These are phyloP conservation scores for Ammopiptanthus mongolicus DNA, from an alignment of 306 rosid genomes.

Conservation along the genomic window DNA sequence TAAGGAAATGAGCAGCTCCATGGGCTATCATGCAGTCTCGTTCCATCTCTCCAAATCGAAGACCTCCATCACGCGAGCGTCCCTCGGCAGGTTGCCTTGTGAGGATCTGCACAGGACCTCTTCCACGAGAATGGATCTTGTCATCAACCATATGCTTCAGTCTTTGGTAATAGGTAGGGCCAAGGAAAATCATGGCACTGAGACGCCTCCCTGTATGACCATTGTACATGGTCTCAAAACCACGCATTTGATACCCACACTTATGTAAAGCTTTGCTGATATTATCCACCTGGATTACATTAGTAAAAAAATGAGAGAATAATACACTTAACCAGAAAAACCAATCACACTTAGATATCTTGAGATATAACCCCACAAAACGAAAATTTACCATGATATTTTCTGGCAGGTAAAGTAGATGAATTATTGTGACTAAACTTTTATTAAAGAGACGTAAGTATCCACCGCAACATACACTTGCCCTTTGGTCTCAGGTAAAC, in stretches of 20 bases:
- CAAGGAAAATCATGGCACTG: constrained; percentile 87
- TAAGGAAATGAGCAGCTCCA: constrained; percentile 92
- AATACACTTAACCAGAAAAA: not conserved
- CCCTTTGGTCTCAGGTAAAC: not conserved
- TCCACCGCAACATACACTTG: not conserved
- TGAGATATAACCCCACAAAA: not conserved
- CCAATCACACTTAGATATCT: not conserved
- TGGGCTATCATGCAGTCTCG: constrained; percentile 99
- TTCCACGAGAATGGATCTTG: constrained; percentile 95
- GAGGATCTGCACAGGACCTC: constrained; percentile 96
- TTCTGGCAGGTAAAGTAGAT: not conserved
- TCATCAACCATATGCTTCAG: constrained; percentile 98
- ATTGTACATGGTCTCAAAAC: constrained; percentile 97
- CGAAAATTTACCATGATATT: not conserved
- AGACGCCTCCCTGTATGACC: constrained; percentile 96
- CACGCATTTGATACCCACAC: constrained; percentile 99
- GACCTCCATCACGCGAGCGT: constrained; percentile 95
- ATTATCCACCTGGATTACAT: constrained; percentile 70
- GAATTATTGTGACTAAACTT: not conserved
- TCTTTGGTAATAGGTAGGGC: constrained; percentile 95
- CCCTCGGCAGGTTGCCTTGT: constrained; percentile 99
- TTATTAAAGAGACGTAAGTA: not conserved
- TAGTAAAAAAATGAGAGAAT: not conserved
- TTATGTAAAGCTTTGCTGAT: constrained; percentile 92
- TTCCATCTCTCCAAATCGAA: constrained; percentile 97